Evolutionary conservation across 495 filamentous ascomycete genomes (phyloP).

Genomic region (Thermochaetoides thermophila): DNA sequence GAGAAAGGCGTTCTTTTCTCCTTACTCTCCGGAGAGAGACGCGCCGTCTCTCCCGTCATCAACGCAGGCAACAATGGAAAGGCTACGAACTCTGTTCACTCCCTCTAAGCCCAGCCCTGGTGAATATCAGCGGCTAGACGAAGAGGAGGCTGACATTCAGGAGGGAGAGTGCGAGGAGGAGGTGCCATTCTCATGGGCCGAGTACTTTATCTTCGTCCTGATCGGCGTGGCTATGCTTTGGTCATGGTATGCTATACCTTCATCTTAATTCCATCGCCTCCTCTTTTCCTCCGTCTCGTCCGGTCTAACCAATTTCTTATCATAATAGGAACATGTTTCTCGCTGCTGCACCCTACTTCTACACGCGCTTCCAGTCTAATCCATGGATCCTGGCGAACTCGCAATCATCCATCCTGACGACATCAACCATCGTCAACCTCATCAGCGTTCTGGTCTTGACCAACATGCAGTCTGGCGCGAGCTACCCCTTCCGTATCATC

Average conservation of each 20-base stretch:
- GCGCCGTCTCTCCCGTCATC: no score
- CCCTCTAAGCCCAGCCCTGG: conserved; percentile 23
- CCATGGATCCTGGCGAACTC: conserved; percentile 63
- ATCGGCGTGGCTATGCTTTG: conserved; percentile 89
- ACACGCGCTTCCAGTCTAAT: conserved; percentile 58
- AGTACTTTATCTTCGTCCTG: conserved; percentile 76
- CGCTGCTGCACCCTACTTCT: conserved; percentile 86
- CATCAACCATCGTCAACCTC: conserved; percentile 72
- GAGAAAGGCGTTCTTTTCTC: no score
- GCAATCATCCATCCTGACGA: conserved; percentile 75
- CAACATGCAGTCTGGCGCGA: conserved; percentile 60
- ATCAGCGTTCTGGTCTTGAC: conserved; percentile 56
- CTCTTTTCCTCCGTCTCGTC: neutral
- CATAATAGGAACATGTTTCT: conserved; percentile 88
- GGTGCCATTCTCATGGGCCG: conserved; percentile 53
- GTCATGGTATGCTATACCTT: conserved; percentile 72
- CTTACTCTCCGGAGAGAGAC: no score
- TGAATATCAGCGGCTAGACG: conserved; percentile 42
- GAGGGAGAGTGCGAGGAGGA: conserved; percentile 21
- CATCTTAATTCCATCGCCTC: neutral
- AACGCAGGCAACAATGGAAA: conserved; percentile 13
- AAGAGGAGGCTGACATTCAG: conserved; percentile 22
- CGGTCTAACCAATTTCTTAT: neutral
- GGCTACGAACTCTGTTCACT: conserved; percentile 15
- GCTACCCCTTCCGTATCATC: conserved; percentile 72